phyloP scores from a whole-genome alignment of 2,329 filamentous ascomycete species.

The Fusarium foetens region DNA sequence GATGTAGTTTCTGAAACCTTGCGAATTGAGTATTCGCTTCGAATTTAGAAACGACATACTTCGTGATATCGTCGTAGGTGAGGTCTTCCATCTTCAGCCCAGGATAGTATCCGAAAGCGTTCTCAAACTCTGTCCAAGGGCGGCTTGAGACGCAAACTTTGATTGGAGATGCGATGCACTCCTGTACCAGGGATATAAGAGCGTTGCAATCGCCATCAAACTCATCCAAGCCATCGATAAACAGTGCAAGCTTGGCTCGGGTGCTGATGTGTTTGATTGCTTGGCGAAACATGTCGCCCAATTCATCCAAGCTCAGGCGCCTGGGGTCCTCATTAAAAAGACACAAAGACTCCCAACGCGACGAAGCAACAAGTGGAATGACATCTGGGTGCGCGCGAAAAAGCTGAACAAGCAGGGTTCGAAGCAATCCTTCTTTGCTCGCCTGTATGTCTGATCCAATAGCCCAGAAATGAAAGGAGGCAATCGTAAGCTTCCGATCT shows the following conservation, averaged over 20 bases:
- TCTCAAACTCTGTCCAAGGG: conserved; percentile 14
- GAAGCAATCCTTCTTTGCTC: background rate
- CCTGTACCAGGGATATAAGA: background rate
- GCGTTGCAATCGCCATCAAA: background rate
- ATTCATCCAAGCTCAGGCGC: background rate
- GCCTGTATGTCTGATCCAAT: conserved; percentile 4
- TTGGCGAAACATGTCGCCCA: background rate
- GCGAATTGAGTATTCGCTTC: background rate
- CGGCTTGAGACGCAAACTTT: conserved; percentile 17
- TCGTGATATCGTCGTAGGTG: background rate
- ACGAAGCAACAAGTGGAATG: background rate
- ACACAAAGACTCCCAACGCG: conserved; percentile 10
- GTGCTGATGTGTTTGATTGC: background rate
- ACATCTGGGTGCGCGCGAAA: background rate
- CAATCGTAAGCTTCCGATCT: background rate
- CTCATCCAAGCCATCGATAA: conserved; percentile 22
- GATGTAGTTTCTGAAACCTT: background rate
- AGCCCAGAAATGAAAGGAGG: conserved; percentile 30
- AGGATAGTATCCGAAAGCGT: background rate
- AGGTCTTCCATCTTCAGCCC: background rate
- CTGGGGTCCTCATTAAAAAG: background rate
- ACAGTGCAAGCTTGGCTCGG: background rate
- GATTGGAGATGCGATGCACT: background rate
- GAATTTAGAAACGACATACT: background rate
- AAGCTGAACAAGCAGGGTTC: conserved; percentile 11